Evolutionary conservation across 345 rosid genomes (phyloP), one percentile per base, ranked within the genome.

Genomic region (Xanthoceras sorbifolium): DNA sequence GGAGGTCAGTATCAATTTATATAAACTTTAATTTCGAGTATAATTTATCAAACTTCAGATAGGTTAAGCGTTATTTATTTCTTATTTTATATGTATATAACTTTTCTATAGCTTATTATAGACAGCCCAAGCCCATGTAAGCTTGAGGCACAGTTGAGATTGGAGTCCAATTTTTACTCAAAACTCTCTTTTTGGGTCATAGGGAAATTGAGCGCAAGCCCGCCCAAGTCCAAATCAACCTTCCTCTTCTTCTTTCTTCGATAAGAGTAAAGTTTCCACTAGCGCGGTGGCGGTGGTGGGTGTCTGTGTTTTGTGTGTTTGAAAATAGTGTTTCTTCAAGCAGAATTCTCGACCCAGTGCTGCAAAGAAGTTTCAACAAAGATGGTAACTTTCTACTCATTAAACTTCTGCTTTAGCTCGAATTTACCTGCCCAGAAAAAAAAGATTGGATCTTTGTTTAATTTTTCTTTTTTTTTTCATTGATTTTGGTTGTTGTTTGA

Each of bases 321-420:
- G 28, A 42, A 11, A 61, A 60, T 42, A 61, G 75, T 64, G 40
- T 71, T 71, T 23, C 52, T 48, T 26, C n/a, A 44, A 63, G 68
- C 14, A 9, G 32, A 2, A 52, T 71, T 55, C n/a, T 1, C n/a
- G 74, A n/a, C 38, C 23, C 31, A 34, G 22, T 20, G 71, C 22
- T 63, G 15, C 59, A 18, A 40, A 78, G 8, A 61, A 7, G 31
- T 18, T n/a, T 67, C 78, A 29, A 20, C 26, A 25, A 22, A 79
- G 44, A 73, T 73, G 76, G 76, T 73, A 73, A 44, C 18, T 29
- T 46, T 6, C 22, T 3, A 29, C 36, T 46, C 20, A 28, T 7
- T 12, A 63, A 36, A 61, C 22, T 29, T 26, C 4, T 3, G 0
- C 61, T 40, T 25, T 73, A 18, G 42, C 59, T 28, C 25, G 26